These are phyloP conservation scores for Microstegium vimineum DNA, from an alignment of 176 grass and related monocot species.

Conservation along the genomic window DNA sequence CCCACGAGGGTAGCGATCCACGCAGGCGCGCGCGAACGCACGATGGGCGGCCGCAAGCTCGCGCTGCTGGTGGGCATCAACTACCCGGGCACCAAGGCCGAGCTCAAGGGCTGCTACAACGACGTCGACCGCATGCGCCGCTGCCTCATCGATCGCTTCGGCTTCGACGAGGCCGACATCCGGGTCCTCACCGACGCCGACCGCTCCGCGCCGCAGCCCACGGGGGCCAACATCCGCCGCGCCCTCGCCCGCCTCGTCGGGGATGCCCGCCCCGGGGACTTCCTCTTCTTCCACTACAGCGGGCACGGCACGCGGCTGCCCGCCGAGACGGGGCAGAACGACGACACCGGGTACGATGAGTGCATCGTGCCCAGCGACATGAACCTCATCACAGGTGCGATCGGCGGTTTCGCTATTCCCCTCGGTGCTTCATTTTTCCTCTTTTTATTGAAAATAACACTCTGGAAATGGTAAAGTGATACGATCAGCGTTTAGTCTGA, in stretches of 20 bases:
- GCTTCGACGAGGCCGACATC: conserved; percentile 67
- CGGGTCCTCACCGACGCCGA: conserved; percentile 70
- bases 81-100: conserved; percentile 90
- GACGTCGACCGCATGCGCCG: conserved; percentile 83
- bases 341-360: conserved; percentile 96
- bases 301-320: conserved; percentile 90
- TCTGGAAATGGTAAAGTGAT: not conserved
- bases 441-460: not conserved
- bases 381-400: conserved; percentile 94
- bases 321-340: conserved; percentile 73
- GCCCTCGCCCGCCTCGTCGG: conserved; percentile 48
- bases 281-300: conserved; percentile 95
- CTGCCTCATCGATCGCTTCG: conserved; percentile 72
- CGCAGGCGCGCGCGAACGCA: not conserved
- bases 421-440: not conserved
- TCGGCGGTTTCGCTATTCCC: not conserved
- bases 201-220: conserved; percentile 55
- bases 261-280: conserved; percentile 56
- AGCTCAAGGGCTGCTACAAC: conserved; percentile 95
- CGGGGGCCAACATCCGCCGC: conserved; percentile 75
- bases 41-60: conserved; percentile 64
- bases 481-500: not conserved
- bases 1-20: not conserved
- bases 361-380: conserved; percentile 98
- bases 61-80: conserved; percentile 89